phyloP scores from a whole-genome alignment of 2,329 filamentous ascomycete genomes.

The Sclerotinia minor region DNA sequence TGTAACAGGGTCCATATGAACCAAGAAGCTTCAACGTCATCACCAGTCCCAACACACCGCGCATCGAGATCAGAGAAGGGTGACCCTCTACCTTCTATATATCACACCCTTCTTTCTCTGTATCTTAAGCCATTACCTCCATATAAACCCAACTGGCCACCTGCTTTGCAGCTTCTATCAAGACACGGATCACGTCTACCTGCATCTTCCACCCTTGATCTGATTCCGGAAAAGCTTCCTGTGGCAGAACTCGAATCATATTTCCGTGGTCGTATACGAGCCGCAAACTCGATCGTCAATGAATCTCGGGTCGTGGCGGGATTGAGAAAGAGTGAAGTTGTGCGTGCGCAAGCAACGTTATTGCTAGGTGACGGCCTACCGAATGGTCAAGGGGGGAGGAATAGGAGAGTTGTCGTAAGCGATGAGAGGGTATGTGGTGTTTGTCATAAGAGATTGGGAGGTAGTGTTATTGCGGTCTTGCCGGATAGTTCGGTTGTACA shows the following conservation, averaged over 20 bases:
- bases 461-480: conserved; percentile 86
- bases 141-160: conserved; percentile 69
- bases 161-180: conserved; percentile 83
- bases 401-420: conserved; percentile 72
- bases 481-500: conserved; percentile 81
- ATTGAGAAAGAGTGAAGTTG: conserved; percentile 74
- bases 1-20: conserved; percentile 81
- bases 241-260: conserved; percentile 82
- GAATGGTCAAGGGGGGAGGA: conserved; percentile 56
- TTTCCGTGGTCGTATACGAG: conserved; percentile 86
- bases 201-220: conserved; percentile 77
- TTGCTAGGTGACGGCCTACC: conserved; percentile 68
- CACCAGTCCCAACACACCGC: conserved; percentile 42
- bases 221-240: conserved; percentile 80
- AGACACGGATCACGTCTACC: conserved; percentile 91
- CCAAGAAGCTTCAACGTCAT: conserved; percentile 49
- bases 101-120: conserved; percentile 84
- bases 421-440: conserved; percentile 90
- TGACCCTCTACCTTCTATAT: conserved; percentile 72
- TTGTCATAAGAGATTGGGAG: conserved; percentile 89
- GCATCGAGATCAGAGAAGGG: conserved; percentile 49
- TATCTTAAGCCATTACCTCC: conserved; percentile 81
- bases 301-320: conserved; percentile 76
- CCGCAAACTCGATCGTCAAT: conserved; percentile 78
- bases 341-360: conserved; percentile 72